Evolutionary conservation across 495 filamentous ascomycete genomes (phyloP).

Genomic region (Trichoderma parareesei): DNA sequence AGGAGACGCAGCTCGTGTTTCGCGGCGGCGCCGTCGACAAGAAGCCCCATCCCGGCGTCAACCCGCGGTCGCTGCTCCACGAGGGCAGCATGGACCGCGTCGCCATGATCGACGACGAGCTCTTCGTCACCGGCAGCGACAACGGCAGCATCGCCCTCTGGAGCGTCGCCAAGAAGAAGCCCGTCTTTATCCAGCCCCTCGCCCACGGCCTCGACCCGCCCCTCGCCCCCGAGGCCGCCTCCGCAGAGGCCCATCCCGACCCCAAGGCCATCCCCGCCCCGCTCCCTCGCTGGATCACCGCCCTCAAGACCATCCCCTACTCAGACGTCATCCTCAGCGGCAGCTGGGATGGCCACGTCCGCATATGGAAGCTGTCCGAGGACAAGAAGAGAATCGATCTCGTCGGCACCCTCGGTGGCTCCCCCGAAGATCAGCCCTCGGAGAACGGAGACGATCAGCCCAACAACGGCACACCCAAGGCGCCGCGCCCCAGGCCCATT

Average conservation of each 20-base stretch:
- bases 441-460: constrained; percentile 13
- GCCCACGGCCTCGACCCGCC: constrained; percentile 78
- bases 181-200: constrained; percentile 66
- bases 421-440: constrained; percentile 8
- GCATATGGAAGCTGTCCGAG: constrained; percentile 74
- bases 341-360: constrained; percentile 85
- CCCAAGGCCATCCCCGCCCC: constrained; percentile 48
- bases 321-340: constrained; percentile 82
- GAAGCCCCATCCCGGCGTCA: constrained; percentile 36
- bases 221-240: constrained; percentile 53
- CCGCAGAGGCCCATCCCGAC: constrained; percentile 56
- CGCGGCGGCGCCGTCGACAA: constrained; percentile 62
- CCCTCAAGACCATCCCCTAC: constrained; percentile 73
- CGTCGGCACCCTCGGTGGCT: constrained; percentile 55
- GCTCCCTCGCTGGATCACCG: constrained; percentile 83
- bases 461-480: constrained; percentile 13
- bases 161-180: constrained; percentile 90
- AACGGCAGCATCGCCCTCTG: constrained; percentile 83
- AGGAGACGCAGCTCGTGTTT: constrained; percentile 92
- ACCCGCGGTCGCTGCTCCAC: constrained; percentile 37
- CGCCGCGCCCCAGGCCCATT: constrained; percentile 24
- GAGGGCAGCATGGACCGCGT: constrained; percentile 89
- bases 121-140: constrained; percentile 89
- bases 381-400: constrained; percentile 74
- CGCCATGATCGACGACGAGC: constrained; percentile 78